Conservation (phyloP, 2,329 filamentous ascomycete species). For the Aspergillus ochraceoroseus region DNA sequence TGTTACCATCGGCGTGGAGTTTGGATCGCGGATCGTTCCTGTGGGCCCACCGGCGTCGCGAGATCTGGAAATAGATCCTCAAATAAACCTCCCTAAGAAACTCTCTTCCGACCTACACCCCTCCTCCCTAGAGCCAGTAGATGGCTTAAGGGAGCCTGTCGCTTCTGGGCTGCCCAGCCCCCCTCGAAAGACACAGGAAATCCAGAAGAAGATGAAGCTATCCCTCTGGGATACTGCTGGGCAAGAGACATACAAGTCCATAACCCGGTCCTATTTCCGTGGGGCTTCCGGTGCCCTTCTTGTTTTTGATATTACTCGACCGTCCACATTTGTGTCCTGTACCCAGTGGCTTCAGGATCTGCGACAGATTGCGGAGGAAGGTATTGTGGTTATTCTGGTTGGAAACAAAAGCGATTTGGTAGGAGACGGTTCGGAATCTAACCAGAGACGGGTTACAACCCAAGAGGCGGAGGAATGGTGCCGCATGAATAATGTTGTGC, state of each 20-base stretch:
- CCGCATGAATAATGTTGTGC: slow-evolving; percentile 72
- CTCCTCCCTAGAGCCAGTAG: slow-evolving; percentile 9
- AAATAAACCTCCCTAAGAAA: slow-evolving; percentile 12
- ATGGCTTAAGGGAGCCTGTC: slow-evolving; percentile 17
- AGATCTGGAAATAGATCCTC: slow-evolving; percentile 51
- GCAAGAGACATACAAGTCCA: slow-evolving; percentile 95
- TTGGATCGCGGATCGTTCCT: slow-evolving; percentile 86
- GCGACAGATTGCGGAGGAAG: slow-evolving; percentile 88
- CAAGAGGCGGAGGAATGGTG: slow-evolving; percentile 91
- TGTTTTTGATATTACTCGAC: slow-evolving; percentile 89
- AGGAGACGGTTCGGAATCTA: slow-evolving; percentile 38
- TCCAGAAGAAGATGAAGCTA: slow-evolving; percentile 80
- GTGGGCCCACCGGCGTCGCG: slow-evolving; percentile 75
- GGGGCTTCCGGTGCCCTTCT: slow-evolving; percentile 73
- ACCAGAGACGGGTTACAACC: slow-evolving; percentile 69
- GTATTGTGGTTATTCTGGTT: slow-evolving; percentile 89
- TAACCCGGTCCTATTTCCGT: slow-evolving; percentile 89
- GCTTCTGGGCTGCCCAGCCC: slow-evolving; percentile 34
- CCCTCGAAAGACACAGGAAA: slow-evolving; percentile 34
- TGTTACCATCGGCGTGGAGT: slow-evolving; percentile 95
- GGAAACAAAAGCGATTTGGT: slow-evolving; percentile 92
- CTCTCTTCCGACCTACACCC: slow-evolving; percentile 12
- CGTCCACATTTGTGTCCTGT: slow-evolving; percentile 78
- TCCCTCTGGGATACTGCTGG: slow-evolving; percentile 94
- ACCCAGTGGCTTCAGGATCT: slow-evolving; percentile 93